Base-by-base conservation (phyloP, 345 rosid species). In the Populus davidiana region DNA sequence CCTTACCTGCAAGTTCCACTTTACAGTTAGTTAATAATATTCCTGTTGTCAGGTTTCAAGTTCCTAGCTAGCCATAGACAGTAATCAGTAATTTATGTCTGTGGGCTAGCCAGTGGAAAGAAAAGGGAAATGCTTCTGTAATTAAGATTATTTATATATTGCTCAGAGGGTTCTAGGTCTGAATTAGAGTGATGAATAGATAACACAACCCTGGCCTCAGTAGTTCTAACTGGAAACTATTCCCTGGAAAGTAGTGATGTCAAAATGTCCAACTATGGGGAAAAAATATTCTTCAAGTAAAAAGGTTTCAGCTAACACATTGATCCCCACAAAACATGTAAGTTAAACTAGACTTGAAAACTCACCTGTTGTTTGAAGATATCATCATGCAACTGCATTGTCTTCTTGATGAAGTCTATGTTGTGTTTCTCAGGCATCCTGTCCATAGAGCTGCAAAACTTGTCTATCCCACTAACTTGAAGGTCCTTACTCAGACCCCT, bases 341-440 rank as follows among this genome's bases (percentile, higher is more conserved):
- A 6, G 21, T 18, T 70, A 12, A 47, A 39, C 12, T 49, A 35
- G 31, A 76, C 4, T 9, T 31, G 25, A 25, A 39, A 41, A 75
- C 59, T 65, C 75, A 91, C 97, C 93, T 94, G 98, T 66, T 90
- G 90, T 80, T 85, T 88, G 83, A 94, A 94, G 79, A 83, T 74
- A 49, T 84, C 87, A 79, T 94, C 97, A 27, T 94, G 98, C 77
- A 87, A 79, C 90, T 88, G 93, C 94, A 94, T 92, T 80, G 94
- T 94, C 74, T 82, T 81, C 82, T 82, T 88, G 77, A 93, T 88
- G 77, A 91, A 84, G 64, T 93, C 93, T 39, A 75, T 73, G 82
- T 77, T 82, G 78, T 85, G 85, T 64, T 83, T 84, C 23, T 86
- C 85, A 21, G 88, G 86, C 75, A 79, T 75, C 81, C 75, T 85